Evolutionary conservation across 1,139 yeast species (phyloP).

Genomic region (Entelexis sorbosivorans): DNA sequence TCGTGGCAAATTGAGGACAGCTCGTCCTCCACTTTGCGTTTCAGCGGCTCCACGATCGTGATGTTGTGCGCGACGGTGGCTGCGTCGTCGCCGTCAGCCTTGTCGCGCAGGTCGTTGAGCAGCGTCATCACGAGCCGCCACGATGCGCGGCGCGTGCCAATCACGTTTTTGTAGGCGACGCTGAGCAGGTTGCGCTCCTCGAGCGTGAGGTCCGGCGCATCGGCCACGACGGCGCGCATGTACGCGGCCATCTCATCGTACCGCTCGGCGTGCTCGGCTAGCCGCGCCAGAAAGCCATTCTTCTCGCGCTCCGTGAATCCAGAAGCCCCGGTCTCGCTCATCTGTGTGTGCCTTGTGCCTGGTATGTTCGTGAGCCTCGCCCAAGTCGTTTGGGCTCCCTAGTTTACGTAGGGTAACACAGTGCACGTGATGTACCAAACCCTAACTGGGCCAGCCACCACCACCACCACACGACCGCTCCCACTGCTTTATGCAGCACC

Average conservation of each 20-base stretch:
- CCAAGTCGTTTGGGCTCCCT: neutral
- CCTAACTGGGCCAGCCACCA: neutral
- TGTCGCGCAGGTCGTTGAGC: constrained; percentile 15
- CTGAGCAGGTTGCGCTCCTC: constrained; percentile 96
- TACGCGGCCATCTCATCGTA: constrained; percentile 93
- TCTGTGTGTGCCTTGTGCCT: neutral
- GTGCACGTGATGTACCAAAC: neutral
- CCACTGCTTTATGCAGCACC: neutral
- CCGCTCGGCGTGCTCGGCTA: constrained; percentile 99
- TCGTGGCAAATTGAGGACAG: constrained; percentile 91
- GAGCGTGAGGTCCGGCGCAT: constrained; percentile 90
- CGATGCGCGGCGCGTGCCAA: constrained; percentile 98
- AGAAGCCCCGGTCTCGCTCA: constrained; percentile 1
- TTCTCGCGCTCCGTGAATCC: constrained; percentile 61
- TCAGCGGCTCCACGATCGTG: constrained; percentile 80
- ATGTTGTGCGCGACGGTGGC: constrained; percentile 46
- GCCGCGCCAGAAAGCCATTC: constrained; percentile 91
- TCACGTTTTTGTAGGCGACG: constrained; percentile 95
- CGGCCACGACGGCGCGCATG: constrained; percentile 94
- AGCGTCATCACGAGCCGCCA: constrained; percentile 40
- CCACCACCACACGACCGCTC: too few species aligned
- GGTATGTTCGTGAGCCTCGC: constrained; percentile 3
- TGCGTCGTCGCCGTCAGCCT: constrained; percentile 28
- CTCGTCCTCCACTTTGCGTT: constrained; percentile 88
- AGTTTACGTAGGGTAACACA: constrained; percentile 1